Base-by-base conservation (phyloP, 192 early-diverging fungal genomes). In the Dispira simplex region DNA sequence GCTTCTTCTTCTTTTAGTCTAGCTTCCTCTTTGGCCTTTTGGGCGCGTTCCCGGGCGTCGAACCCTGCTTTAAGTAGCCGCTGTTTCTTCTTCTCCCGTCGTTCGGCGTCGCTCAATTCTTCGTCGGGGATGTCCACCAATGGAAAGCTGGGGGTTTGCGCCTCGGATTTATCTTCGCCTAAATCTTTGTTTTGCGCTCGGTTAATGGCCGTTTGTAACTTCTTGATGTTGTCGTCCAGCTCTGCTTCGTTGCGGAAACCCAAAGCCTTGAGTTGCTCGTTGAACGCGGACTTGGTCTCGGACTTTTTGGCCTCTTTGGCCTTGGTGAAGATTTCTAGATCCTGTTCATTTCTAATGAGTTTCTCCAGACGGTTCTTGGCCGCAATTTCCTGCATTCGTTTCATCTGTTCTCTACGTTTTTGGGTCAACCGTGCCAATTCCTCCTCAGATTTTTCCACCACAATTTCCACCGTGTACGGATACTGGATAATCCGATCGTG, bases 21-120 rank as follows among this genome's bases (percentile, higher is more conserved):
- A 60, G 80, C 82, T 16, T 79, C 64, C 54, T 89, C 88, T 68
- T 90, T 87, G 47, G 87, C 89, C 28, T 70, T 73, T 39, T 82
- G 81, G 23, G 84, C 82, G 6, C 88, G 74, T 69, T 83, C 82
- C 57, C 91, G 71, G 0, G 85, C 86, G 55, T 91, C 91, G 47
- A 83, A 80, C 10, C 83, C 81, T 9, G 83, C 89, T 69, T 88
- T 90, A 49, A 88, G 76, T 25, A 85, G 69, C n/a, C 78, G 72
- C 66, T 93, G 91, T 64, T 86, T 90, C 72, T 81, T 81, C 70
- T 95, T 95, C 53, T 93, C 89, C 66, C 86, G 87, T 58, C 70
- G 81, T 28, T 91, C 86, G 47, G 80, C 83, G 21, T 88, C 88
- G 28, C 79, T 82, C 8, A 95, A 77, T 65, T 87, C 77, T 3